Conservation (phyloP, 768 basidiomycete genomes). For the Bullera alba region DNA sequence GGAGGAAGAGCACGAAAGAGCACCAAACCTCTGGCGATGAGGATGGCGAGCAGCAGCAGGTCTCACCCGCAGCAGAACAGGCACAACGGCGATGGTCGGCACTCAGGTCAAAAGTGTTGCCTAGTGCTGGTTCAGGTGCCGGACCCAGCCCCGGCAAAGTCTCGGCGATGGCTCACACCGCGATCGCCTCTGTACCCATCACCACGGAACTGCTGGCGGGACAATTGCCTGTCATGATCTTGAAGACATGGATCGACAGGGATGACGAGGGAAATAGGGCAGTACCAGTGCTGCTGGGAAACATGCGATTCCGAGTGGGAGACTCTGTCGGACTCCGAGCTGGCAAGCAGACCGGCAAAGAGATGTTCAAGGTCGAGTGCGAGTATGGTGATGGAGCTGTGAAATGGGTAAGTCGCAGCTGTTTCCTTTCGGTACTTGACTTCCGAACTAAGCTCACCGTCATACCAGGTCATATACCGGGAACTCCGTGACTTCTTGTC, state of each 20-base stretch:
- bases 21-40: constrained; percentile 1
- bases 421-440: constrained; percentile 34
- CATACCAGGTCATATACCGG: constrained; percentile 50
- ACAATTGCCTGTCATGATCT: constrained; percentile 44
- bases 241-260: constrained; percentile 45
- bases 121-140: constrained; percentile 12
- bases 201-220: constrained; percentile 45
- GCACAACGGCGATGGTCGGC: constrained; percentile 38
- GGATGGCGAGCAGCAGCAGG: constrained; percentile 5
- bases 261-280: constrained; percentile 45
- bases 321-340: constrained; percentile 43
- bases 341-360: constrained; percentile 37
- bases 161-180: constrained; percentile 26
- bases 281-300: constrained; percentile 45
- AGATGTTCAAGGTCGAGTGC: constrained; percentile 53
- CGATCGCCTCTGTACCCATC: constrained; percentile 37
- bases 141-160: constrained; percentile 23
- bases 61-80: constrained; percentile 8
- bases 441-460: neutral
- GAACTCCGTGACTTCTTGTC: constrained; percentile 86
- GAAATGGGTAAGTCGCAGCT: constrained; percentile 80
- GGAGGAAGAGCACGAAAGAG: neutral
- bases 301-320: constrained; percentile 44
- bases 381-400: constrained; percentile 88
- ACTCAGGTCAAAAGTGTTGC: constrained; percentile 31